A percentile compares a stretch with the other conserved stretches of the same genome.
These are phyloP conservation scores for Entelexis paramagnoliae DNA, from an alignment of 1,139 yeast genomes.

Conservation along the genomic window DNA sequence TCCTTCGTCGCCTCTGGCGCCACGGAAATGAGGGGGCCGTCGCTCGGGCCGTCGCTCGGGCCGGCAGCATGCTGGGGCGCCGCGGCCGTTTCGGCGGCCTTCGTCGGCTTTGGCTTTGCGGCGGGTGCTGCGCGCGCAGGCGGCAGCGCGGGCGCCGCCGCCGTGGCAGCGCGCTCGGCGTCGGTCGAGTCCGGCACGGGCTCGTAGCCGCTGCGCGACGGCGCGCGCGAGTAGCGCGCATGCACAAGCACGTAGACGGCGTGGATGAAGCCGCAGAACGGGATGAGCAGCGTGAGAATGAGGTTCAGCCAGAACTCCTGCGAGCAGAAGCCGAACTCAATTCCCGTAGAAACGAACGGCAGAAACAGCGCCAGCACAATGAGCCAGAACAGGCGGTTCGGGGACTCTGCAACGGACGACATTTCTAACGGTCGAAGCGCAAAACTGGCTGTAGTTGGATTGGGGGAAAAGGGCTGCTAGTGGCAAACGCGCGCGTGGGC, in stretches of 20 bases:
- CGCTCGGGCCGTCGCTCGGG: too few relatives aligned
- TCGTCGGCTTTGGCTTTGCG: background rate
- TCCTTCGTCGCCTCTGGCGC: too few relatives aligned
- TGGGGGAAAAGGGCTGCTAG: background rate
- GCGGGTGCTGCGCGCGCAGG: background rate
- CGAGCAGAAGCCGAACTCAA: conserved; percentile 21
- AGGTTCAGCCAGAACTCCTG: conserved; percentile 12
- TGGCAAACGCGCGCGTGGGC: background rate
- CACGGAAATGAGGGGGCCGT: too few relatives aligned
- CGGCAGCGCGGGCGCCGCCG: background rate
- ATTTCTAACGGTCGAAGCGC: background rate
- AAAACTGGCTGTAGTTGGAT: too few relatives aligned
- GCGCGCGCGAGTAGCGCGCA: conserved; percentile 10
- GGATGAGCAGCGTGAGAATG: conserved; percentile 14
- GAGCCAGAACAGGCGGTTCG: conserved; percentile 20
- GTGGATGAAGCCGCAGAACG: conserved; percentile 19
- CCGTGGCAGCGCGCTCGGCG: background rate
- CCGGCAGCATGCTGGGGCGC: background rate
- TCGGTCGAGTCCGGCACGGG: background rate
- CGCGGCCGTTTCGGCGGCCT: background rate
- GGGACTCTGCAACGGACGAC: conserved; percentile 10
- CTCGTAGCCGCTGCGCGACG: conserved; percentile 9
- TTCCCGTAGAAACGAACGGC: conserved; percentile 21
- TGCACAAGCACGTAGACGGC: conserved; percentile 13
- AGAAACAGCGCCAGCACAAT: conserved; percentile 19